Percentiles rank a stretch among this genome's conserved stretches.
These are phyloP conservation scores for Exutisphaerella laricina DNA, from an alignment of 2,329 filamentous ascomycete species.

Conservation along the genomic window DNA sequence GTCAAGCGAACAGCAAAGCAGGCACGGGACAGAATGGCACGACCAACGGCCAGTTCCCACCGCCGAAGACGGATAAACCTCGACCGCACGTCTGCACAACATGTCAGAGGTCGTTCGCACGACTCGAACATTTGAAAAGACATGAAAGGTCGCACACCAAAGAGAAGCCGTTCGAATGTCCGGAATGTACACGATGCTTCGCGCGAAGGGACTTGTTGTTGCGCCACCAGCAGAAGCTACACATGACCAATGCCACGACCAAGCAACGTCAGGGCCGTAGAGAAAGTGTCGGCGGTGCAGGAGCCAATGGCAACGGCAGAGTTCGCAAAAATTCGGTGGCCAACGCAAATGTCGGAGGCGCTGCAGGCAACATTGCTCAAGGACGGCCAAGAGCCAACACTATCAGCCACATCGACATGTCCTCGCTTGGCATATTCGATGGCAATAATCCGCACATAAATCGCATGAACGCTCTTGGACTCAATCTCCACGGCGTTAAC, in stretches of 20 bases:
- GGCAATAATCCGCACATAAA: constrained; percentile 22
- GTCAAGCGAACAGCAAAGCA: constrained; percentile 14
- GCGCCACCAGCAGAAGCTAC: constrained; percentile 96
- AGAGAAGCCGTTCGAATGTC: constrained; percentile 97
- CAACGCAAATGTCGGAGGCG: constrained; percentile 46
- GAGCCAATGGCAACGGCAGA: constrained; percentile 60
- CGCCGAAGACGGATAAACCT: constrained; percentile 95
- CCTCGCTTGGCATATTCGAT: constrained; percentile 54
- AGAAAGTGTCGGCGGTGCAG: constrained; percentile 75
- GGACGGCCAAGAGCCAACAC: constrained; percentile 91
- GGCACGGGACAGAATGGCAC: constrained; percentile 17
- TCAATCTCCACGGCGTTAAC: constrained; percentile 12
- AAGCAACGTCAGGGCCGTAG: constrained; percentile 75
- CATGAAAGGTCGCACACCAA: constrained; percentile 98
- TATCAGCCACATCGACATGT: constrained; percentile 83
- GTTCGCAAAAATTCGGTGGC: constrained; percentile 91
- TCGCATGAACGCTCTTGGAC: constrained; percentile 27
- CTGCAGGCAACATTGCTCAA: constrained; percentile 49
- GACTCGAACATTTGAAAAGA: constrained; percentile 91
- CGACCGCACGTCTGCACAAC: constrained; percentile 90
- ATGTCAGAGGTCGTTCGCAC: constrained; percentile 86
- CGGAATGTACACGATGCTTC: constrained; percentile 90
- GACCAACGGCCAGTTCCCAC: constrained; percentile 53
- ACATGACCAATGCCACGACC: constrained; percentile 84
- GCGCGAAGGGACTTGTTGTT: constrained; percentile 86